phyloP scores from a whole-genome alignment of 2,329 filamentous ascomycete species.

The Coleophoma cylindrospora region DNA sequence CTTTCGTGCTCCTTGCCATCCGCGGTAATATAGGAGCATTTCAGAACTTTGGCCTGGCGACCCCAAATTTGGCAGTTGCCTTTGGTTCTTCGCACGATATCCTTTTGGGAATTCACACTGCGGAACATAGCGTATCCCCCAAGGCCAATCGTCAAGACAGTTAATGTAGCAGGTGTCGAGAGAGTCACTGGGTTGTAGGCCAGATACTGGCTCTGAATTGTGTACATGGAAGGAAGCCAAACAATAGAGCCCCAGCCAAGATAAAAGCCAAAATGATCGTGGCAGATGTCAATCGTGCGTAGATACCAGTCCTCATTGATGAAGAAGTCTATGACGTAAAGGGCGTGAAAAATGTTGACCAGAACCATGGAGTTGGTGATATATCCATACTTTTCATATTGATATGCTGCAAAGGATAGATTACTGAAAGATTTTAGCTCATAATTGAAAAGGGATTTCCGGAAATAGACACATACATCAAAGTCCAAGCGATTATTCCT shows the following conservation, averaged over 20 bases:
- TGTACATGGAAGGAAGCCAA: conserved; percentile 40
- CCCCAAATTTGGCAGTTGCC: conserved; percentile 39
- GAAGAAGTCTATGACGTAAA: conserved; percentile 44
- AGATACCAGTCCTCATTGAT: conserved; percentile 44
- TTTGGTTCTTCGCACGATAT: conserved; percentile 31
- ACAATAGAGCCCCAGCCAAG: conserved; percentile 37
- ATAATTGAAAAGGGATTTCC: too few relatives aligned
- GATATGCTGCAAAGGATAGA: conserved; percentile 32
- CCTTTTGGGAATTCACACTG: conserved; percentile 39
- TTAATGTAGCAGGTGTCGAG: conserved; percentile 16
- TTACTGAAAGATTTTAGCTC: conserved; percentile 19
- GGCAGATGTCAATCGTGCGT: conserved; percentile 35
- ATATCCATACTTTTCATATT: conserved; percentile 35
- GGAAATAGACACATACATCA: conserved; percentile 29
- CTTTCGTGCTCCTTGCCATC: conserved; percentile 35
- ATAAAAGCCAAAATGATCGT: conserved; percentile 38
- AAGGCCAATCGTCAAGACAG: conserved; percentile 26
- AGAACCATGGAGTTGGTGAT: conserved; percentile 37
- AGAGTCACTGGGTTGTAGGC: conserved; percentile 33
- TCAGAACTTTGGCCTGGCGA: conserved; percentile 31
- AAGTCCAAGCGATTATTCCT: conserved; percentile 42
- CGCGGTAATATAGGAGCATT: conserved; percentile 33
- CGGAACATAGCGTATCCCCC: conserved; percentile 39
- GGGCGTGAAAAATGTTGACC: conserved; percentile 35
- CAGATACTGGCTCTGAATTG: conserved; percentile 42